Evolutionary conservation across 441 rosid species (phyloP), one percentile per base, ranked within the genome.

Genomic region (Populus hybrid): DNA sequence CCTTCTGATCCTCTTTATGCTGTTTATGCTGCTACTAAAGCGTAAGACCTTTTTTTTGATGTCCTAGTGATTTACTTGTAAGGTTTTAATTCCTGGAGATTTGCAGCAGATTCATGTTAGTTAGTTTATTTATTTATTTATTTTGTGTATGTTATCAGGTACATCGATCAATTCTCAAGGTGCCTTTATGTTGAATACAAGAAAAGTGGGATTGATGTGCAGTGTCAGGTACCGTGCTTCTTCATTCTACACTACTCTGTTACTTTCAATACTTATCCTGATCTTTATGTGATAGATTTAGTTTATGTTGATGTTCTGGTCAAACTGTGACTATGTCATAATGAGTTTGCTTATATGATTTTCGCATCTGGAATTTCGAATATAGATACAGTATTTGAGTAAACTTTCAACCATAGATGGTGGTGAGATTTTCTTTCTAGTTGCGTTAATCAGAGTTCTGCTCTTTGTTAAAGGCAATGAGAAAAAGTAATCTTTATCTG

Each of bases 1-100:
- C 99, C 99, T 76, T 95, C 98, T 0, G 97, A 94, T 88, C 99
- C 98, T 74, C 94, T 95, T 28, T 95, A 93, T 84, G 88, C 97
- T 23, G 94, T 90, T 83, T 95, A 93, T 83, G 99, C 98, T 61
- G 95, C 88, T 14, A 86, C 93, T 3, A 95, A 95, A 83, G 94
- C 98, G 95, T 93, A 82, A 88, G 91, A 34, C 7, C 50, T 79
- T 24, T 53, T 9, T 11, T 26, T 61, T 61, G 66, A 6, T 28
- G 38, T 35, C 2, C 9, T 14, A n/a, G 61, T 11, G 11, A 3
- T 40, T 69, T 76, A 5, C 35, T 46, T 14, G 6, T 14, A 46
- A 46, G 57, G 57, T 46, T 21, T 18, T 35, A 21, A 46, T 74
- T 8, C n/a, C 42, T 67, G 12, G 26, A 30, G n/a, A 21, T 28